Base-by-base conservation (phyloP, 371 early-diverging fungal genomes). In the Mucor piriformis region DNA sequence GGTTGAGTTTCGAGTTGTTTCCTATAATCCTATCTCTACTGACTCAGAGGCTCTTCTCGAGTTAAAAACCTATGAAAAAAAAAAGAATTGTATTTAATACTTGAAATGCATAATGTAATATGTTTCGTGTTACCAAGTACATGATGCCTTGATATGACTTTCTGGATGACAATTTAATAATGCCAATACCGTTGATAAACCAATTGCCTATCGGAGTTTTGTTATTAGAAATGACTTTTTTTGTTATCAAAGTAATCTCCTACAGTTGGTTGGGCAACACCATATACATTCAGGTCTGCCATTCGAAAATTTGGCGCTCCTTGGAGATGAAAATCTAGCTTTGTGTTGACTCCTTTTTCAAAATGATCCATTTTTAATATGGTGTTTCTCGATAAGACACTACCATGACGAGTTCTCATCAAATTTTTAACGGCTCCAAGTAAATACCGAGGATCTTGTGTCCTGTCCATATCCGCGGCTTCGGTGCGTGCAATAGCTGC, bases 281-380 rank as follows among this genome's bases (percentile, higher is more conserved):
- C 89, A 60, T 78, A 85, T 7, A 88, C 78, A 54, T 84, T 83
- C 48, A 81, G 63, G 43, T 81, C 82, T 2, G 81, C 82, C 50
- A 74, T 69, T 12, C 89, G 81, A 72, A 89, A 89, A 60, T 89
- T 88, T 37, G 88, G 88, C 8, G 88, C 85, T 2, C 88, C 89
- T 42, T 87, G 83, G n/a, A 88, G 59, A 66, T 83, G 77, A 49
- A 88, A 83, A 63, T 82, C 86, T 8, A 86, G 61, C 13, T 79
- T 76, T 29, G 78, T 69, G 61, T 84, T 75, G 46, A 80, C 52
- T 7, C 73, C 85, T 82, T 74, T 81, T 29, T 82, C 79, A 63
- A 85, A 88, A 58, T 88, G 84, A 61, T 89, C 89, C 59, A 72
- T 66, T 62, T 89, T 89, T 48, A 89, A 65, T 32, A 89, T 85